phyloP scores from a whole-genome alignment of 1,139 yeast genomes.

The Sugiyamaella pinicola region DNA sequence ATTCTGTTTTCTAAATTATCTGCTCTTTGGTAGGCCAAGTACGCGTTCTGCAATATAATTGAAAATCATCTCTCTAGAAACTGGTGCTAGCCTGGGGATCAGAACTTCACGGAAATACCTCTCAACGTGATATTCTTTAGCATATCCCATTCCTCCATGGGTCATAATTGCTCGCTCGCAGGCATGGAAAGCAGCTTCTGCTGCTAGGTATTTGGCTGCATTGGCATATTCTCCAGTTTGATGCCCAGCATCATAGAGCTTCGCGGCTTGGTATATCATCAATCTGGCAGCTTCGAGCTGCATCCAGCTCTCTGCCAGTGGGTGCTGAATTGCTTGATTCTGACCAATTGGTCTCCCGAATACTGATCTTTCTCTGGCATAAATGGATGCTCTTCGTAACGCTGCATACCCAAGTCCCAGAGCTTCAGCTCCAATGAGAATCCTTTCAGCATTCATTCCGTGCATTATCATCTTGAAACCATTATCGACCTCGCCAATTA shows the following conservation, averaged over 20 bases:
- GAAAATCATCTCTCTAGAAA: slow-evolving; percentile 21
- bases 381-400: slow-evolving; percentile 14
- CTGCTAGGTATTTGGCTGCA: slow-evolving; percentile 21
- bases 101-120: slow-evolving; percentile 20
- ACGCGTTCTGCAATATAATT: slow-evolving; percentile 21
- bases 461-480: slow-evolving; percentile 23
- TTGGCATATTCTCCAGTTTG: slow-evolving; percentile 22
- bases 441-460: slow-evolving; percentile 21
- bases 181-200: slow-evolving; percentile 21
- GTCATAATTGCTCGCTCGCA: slow-evolving; percentile 22
- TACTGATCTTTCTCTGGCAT: slow-evolving; percentile 18
- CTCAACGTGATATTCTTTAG: slow-evolving; percentile 23
- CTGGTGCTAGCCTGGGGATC: slow-evolving; percentile 21
- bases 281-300: slow-evolving; percentile 22
- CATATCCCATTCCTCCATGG: slow-evolving; percentile 24
- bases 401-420: slow-evolving; percentile 21
- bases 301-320: slow-evolving; percentile 23
- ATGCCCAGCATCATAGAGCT: slow-evolving; percentile 19
- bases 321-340: slow-evolving; percentile 23
- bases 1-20: background rate
- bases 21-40: slow-evolving; percentile 18
- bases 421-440: slow-evolving; percentile 21
- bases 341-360: slow-evolving; percentile 21
- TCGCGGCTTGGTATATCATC: slow-evolving; percentile 21
- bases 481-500: slow-evolving; percentile 18